Evolutionary conservation across 148 eudicot genomes (phyloP).

Genomic region (Nyssa sinensis): DNA sequence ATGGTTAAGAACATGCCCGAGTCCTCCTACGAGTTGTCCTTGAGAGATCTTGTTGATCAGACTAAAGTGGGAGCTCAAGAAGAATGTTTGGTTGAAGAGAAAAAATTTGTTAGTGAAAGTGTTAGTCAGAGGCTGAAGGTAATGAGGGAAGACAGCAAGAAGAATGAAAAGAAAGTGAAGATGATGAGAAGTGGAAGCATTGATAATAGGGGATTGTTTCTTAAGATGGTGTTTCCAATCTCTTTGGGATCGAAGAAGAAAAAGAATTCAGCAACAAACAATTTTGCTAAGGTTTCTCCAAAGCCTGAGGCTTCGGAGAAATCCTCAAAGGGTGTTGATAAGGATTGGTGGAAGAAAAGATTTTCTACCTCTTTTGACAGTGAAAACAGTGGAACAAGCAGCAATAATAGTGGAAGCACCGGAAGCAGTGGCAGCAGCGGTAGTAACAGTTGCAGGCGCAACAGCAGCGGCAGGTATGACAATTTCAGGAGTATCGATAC

Average conservation of each 20-base stretch:
- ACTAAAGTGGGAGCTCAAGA: conserved; percentile 13
- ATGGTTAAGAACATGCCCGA: conserved; percentile 80
- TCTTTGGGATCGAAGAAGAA: conserved; percentile 36
- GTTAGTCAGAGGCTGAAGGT: conserved; percentile 5
- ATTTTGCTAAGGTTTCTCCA: conserved; percentile 44
- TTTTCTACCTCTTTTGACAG: conserved; percentile 49
- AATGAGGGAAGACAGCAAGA: conserved; percentile 41
- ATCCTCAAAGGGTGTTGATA: conserved; percentile 32
- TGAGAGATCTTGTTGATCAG: conserved; percentile 69
- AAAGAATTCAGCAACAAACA: conserved; percentile 24
- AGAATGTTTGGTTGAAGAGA: conserved; percentile 26
- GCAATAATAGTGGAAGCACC: background rate
- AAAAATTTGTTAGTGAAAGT: conserved; percentile 6
- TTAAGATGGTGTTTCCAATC: conserved; percentile 63
- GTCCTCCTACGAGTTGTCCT: conserved; percentile 64
- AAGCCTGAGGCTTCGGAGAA: conserved; percentile 22
- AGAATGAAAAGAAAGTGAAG: conserved; percentile 45
- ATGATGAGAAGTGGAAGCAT: conserved; percentile 48
- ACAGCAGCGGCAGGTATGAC: conserved; percentile 32
- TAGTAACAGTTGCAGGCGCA: too few species aligned
- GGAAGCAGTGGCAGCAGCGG: conserved; percentile 22
- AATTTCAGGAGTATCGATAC: background rate
- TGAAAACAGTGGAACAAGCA: conserved; percentile 27
- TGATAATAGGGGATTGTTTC: conserved; percentile 53
- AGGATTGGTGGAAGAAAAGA: conserved; percentile 73